Evolutionary conservation across 2,329 filamentous ascomycete genomes (phyloP).

Genomic region (Cladosporium sphaerospermum): DNA sequence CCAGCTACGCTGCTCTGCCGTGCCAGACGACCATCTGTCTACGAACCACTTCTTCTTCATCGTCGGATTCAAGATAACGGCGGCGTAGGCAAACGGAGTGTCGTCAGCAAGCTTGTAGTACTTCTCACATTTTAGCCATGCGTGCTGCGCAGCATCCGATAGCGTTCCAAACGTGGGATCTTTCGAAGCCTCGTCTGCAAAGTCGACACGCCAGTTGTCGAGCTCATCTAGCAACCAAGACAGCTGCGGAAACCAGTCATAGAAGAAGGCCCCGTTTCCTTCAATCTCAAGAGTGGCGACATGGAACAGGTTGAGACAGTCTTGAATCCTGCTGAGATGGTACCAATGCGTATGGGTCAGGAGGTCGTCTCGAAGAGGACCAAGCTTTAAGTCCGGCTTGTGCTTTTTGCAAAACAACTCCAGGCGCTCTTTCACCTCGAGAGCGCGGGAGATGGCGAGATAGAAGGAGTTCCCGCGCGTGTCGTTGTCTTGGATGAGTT

Average conservation of each 20-base stretch:
- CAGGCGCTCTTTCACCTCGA: neutral
- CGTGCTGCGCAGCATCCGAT: neutral
- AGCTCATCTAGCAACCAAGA: neutral
- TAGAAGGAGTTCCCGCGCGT: neutral
- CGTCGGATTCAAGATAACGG: neutral
- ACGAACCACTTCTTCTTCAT: neutral
- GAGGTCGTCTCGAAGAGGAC: neutral
- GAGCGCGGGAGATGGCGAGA: neutral
- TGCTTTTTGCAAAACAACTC: neutral
- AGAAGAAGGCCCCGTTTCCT: neutral
- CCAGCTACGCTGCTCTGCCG: neutral
- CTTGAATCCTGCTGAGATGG: neutral
- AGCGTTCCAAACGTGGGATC: neutral
- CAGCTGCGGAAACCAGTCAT: neutral
- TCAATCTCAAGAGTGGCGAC: neutral
- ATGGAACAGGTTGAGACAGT: neutral
- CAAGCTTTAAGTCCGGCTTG: neutral
- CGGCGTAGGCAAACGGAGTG: neutral
- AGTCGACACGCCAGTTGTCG: neutral
- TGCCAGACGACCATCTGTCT: neutral
- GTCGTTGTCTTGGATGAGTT: neutral
- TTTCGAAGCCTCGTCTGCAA: neutral
- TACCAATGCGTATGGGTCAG: neutral
- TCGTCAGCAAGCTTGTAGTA: neutral
- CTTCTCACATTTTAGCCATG: neutral